Evolutionary conservation across 768 basidiomycete species (phyloP).

Genomic region (Termitomyces bulborhizus): DNA sequence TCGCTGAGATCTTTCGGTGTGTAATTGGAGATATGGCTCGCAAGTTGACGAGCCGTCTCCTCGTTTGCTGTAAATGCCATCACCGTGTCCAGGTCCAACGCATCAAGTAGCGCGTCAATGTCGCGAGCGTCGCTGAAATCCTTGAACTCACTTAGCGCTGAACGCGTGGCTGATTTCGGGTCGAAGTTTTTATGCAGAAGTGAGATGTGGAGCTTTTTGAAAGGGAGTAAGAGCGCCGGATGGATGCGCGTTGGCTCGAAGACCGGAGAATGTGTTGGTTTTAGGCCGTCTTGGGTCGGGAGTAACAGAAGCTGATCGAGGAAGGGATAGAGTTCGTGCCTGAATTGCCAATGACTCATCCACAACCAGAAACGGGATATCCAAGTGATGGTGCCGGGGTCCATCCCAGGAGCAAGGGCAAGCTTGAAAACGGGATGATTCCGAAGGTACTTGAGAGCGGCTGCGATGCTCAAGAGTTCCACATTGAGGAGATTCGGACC

Average conservation of each 20-base stretch:
- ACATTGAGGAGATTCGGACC: slow-evolving; percentile 27
- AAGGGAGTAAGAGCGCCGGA: slow-evolving; percentile 12
- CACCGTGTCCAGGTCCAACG: slow-evolving; percentile 3
- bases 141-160: slow-evolving; percentile 13
- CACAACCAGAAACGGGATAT: slow-evolving; percentile 39
- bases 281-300: slow-evolving; percentile 26
- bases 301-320: slow-evolving; percentile 23
- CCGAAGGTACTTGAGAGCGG: slow-evolving; percentile 24
- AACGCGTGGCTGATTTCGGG: slow-evolving; percentile 9
- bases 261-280: slow-evolving; percentile 17
- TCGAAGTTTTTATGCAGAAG: slow-evolving; percentile 26
- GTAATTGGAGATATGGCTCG: background rate
- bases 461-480: slow-evolving; percentile 16
- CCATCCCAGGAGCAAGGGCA: background rate
- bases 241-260: slow-evolving; percentile 22
- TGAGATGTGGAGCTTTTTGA: slow-evolving; percentile 24
- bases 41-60: background rate
- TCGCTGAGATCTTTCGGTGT: background rate
- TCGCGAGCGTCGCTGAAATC: slow-evolving; percentile 18
- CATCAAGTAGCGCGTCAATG: slow-evolving; percentile 26
- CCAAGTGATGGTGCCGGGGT: slow-evolving; percentile 22
- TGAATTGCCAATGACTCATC: slow-evolving; percentile 22
- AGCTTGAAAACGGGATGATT: slow-evolving; percentile 8
- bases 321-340: slow-evolving; percentile 16
- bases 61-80: background rate